phyloP scores from a whole-genome alignment of 805 yeast genomes.

The Geotrichum ghanense region DNA sequence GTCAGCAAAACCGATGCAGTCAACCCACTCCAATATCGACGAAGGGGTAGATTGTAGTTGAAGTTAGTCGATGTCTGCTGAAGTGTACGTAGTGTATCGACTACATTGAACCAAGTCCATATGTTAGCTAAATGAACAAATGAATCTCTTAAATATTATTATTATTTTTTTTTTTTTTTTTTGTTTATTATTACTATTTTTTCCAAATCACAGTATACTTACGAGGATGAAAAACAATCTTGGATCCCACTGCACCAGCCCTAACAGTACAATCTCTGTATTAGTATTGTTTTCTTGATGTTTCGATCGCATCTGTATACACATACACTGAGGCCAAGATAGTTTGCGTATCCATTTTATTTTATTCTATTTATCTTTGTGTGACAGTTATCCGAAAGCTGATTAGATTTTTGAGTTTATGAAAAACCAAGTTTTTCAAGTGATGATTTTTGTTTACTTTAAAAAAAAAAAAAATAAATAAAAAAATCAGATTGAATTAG shows the following conservation, averaged over 20 bases:
- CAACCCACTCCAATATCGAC: slow-evolving; percentile 31
- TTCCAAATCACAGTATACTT: slow-evolving; percentile 5
- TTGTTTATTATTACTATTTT: neutral
- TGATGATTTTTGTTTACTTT: too few relatives aligned
- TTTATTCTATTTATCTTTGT: too few relatives aligned
- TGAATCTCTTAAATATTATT: neutral
- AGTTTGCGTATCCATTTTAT: slow-evolving; percentile 30
- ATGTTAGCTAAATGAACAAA: slow-evolving; percentile 2
- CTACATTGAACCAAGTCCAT: slow-evolving; percentile 8
- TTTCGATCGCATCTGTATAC: neutral
- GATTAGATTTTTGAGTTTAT: too few relatives aligned
- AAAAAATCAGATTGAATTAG: too few relatives aligned
- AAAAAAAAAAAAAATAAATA: too few relatives aligned
- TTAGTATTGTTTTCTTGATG: neutral
- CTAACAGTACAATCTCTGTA: slow-evolving; percentile 9
- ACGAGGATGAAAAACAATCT: slow-evolving; percentile 31
- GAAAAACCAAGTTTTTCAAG: too few relatives aligned
- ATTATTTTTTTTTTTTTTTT: too few relatives aligned
- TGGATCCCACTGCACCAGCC: slow-evolving; percentile 27
- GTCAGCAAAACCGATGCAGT: slow-evolving; percentile 28
- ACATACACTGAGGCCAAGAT: slow-evolving; percentile 29
- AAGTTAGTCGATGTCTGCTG: slow-evolving; percentile 31
- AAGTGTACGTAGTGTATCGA: slow-evolving; percentile 32
- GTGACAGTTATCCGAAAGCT: too few relatives aligned
- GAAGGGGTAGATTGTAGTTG: slow-evolving; percentile 26